A percentile compares a stretch with the other conserved stretches of the same genome.
Conservation (phyloP, 2,329 filamentous ascomycete species). For the Verticillium tricorpus region DNA sequence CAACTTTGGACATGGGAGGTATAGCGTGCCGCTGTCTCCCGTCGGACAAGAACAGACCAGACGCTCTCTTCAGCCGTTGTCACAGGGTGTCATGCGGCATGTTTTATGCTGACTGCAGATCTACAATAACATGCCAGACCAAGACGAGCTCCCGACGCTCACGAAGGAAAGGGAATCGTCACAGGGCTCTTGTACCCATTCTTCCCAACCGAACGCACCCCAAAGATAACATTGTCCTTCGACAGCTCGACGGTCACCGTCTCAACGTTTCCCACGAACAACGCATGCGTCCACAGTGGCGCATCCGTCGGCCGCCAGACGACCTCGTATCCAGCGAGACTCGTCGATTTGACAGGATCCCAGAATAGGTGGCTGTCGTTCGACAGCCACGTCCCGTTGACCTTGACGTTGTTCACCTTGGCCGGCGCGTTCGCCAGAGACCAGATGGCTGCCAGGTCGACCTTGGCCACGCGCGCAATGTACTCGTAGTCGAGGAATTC, state of each 20-base stretch:
- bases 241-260: conserved; percentile 41
- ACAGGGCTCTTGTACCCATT: conserved; percentile 48
- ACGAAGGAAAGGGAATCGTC: conserved; percentile 25
- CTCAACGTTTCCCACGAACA: conserved; percentile 43
- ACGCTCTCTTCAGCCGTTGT: neutral
- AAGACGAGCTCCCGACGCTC: neutral
- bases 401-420: conserved; percentile 41
- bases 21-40: neutral
- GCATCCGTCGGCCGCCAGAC: conserved; percentile 49
- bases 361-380: conserved; percentile 48
- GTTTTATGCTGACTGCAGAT: neutral
- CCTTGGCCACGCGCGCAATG: conserved; percentile 46
- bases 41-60: neutral
- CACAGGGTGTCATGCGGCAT: neutral
- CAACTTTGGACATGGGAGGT: neutral
- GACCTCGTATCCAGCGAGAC: conserved; percentile 45
- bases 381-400: conserved; percentile 39
- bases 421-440: conserved; percentile 47
- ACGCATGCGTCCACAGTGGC: conserved; percentile 43
- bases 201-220: conserved; percentile 44
- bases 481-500: conserved; percentile 55
- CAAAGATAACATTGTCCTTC: conserved; percentile 56
- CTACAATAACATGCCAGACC: neutral
- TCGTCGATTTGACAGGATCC: conserved; percentile 31
- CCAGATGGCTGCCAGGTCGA: conserved; percentile 52